phyloP scores from a whole-genome alignment of 257 asterid genomes.

The Plantago ovata region DNA sequence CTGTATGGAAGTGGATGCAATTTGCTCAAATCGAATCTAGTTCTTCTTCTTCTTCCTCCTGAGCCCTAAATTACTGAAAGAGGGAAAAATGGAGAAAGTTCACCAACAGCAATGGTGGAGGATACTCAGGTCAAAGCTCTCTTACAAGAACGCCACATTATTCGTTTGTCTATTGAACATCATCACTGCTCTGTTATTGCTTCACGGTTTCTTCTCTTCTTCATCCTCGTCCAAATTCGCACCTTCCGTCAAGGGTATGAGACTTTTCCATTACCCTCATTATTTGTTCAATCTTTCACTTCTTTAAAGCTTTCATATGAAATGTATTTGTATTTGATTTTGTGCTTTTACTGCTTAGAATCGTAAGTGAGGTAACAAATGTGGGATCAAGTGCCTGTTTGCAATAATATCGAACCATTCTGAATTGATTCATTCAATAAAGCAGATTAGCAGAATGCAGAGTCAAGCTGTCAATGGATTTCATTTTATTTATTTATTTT shows the following conservation, averaged over 20 bases:
- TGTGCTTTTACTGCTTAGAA: neutral
- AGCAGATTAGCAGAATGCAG: too few relatives aligned
- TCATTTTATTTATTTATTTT: too few relatives aligned
- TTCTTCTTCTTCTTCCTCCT: too few relatives aligned
- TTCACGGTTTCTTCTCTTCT: conserved; percentile 48
- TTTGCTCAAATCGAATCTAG: too few relatives aligned
- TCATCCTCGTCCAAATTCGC: conserved; percentile 42
- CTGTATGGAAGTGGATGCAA: too few relatives aligned
- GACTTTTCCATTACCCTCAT: neutral
- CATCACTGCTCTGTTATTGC: conserved; percentile 56
- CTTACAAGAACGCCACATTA: conserved; percentile 83
- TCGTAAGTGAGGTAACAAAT: too few relatives aligned
- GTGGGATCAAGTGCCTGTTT: too few relatives aligned
- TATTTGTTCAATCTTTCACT: too few relatives aligned
- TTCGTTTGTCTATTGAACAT: conserved; percentile 62
- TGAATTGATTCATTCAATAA: too few relatives aligned
- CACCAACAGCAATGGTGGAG: conserved; percentile 71
- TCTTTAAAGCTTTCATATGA: neutral
- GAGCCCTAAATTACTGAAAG: too few relatives aligned
- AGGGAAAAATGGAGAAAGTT: conserved; percentile 50
- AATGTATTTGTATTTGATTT: neutral
- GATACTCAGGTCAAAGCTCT: conserved; percentile 40
- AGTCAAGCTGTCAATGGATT: too few relatives aligned
- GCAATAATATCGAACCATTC: too few relatives aligned
- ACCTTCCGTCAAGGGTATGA: conserved; percentile 45